Conservation (phyloP, 768 basidiomycete genomes). For the Piloderma croceum region DNA sequence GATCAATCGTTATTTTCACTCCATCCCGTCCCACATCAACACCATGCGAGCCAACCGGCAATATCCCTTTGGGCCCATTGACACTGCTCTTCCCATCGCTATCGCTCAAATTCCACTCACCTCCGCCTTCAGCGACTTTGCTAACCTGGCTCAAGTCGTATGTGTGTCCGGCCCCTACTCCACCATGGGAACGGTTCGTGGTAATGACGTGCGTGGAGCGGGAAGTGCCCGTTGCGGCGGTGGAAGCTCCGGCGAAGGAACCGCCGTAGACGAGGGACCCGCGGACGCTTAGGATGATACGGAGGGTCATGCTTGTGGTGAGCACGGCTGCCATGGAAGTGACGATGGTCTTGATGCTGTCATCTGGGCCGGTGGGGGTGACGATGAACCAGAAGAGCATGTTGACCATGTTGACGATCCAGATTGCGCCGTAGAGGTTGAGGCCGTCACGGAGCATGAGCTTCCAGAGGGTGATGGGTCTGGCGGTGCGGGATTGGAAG, state of each 20-base stretch:
- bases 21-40: conserved; percentile 28
- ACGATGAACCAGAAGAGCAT: conserved; percentile 85
- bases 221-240: conserved; percentile 36
- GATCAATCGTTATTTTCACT: conserved; percentile 56
- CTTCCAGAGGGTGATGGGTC: conserved; percentile 67
- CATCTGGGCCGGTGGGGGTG: conserved; percentile 50
- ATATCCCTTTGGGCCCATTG: conserved; percentile 32
- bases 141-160: conserved; percentile 27
- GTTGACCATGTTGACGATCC: conserved; percentile 77
- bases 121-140: conserved; percentile 43
- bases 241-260: conserved; percentile 53
- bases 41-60: conserved; percentile 29
- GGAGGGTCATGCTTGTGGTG: conserved; percentile 83
- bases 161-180: conserved; percentile 27
- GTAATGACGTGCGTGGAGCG: conserved; percentile 42
- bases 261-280: conserved; percentile 72
- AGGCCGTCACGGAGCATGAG: conserved; percentile 87
- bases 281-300: conserved; percentile 78
- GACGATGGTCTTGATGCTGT: conserved; percentile 78
- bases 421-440: conserved; percentile 79
- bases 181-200: conserved; percentile 28
- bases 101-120: conserved; percentile 36
- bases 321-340: conserved; percentile 83
- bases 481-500: conserved; percentile 48
- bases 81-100: conserved; percentile 37